A percentile compares a stretch with the other conserved stretches of the same genome.
phyloP scores from a whole-genome alignment of 257 asterid species.

The Capsicum rhomboideum region DNA sequence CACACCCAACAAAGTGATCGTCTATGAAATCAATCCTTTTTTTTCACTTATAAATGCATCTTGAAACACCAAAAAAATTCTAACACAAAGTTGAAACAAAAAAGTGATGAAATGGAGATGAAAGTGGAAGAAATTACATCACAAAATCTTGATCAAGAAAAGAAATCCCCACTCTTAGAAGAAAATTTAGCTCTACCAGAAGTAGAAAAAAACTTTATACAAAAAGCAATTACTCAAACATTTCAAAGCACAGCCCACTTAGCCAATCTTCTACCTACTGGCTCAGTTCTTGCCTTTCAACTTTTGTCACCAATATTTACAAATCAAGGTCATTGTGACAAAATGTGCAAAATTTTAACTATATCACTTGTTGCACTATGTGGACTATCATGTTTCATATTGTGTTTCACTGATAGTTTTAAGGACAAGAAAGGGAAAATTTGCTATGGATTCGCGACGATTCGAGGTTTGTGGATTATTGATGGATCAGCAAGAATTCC shows the following conservation, averaged over 20 bases:
- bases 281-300: constrained; percentile 72
- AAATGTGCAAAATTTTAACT: constrained; percentile 35
- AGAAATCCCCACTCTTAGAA: constrained; percentile 33
- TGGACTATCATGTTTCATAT: constrained; percentile 55
- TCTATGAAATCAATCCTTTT: neutral
- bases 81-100: neutral
- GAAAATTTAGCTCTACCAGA: constrained; percentile 22
- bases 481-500: constrained; percentile 61
- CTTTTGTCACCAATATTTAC: constrained; percentile 71
- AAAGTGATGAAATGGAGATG: constrained; percentile 34
- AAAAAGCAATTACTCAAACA: constrained; percentile 77
- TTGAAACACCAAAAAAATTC: no score
- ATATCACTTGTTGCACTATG: constrained; percentile 48
- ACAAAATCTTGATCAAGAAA: constrained; percentile 21
- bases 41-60: neutral
- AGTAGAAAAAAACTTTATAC: constrained; percentile 52
- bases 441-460: constrained; percentile 69
- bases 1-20: no score
- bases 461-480: constrained; percentile 62
- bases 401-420: constrained; percentile 80
- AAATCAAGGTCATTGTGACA: constrained; percentile 68
- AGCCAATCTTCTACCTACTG: constrained; percentile 87
- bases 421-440: constrained; percentile 64
- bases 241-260: constrained; percentile 75
- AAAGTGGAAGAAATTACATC: constrained; percentile 25